Base-by-base conservation (phyloP, 78 protist genomes). In the Thecamonas trahens region DNA sequence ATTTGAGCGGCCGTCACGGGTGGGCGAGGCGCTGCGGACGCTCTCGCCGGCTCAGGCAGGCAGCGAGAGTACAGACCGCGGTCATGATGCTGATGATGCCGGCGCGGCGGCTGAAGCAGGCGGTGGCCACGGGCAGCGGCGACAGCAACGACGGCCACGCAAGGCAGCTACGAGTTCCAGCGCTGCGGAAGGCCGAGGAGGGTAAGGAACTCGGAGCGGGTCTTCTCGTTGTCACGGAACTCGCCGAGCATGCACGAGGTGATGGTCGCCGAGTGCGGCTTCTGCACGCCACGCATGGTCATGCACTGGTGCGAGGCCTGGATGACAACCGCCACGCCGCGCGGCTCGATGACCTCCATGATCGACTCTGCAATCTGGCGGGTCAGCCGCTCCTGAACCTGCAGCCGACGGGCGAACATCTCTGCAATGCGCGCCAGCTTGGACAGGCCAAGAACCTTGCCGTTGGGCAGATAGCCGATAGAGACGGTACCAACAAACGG, bases 261-360 rank as follows among this genome's bases (percentile, higher is more conserved):
- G 26, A 82, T 81, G 31, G 97, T 93, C 39, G 37, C 9, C 1
- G 91, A 57, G 18, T 79, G 73, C n/a, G 88, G 72, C 57, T 89
- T 89, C 69, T 89, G 87, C 31, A 89, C 97, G 38, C 97, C 97
- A 22, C 97, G 79, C 94, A 87, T 87, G 11, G 70, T 76, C 97
- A 93, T 93, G 82, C 97, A 93, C 91, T 90, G 76, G 80, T 93
- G 97, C 60, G 82, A 24, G 17, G 92, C 88, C 52, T 94, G 96
- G 58, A 91, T 67, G 37, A 89, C 91, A 13, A 90, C 95, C 0
- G 84, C 92, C 32, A 88, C 91, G 58, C 97, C 97, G 64, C 52
- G 71, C 28, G 97, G 96, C 39, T 84, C 64, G 11, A 91, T 34
- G n/a, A 54, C 72, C 11, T 80, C 72, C 61, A 77, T 57, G 47